Conservation (phyloP, 2,329 filamentous ascomycete species). For the Falciphora oryzae region DNA sequence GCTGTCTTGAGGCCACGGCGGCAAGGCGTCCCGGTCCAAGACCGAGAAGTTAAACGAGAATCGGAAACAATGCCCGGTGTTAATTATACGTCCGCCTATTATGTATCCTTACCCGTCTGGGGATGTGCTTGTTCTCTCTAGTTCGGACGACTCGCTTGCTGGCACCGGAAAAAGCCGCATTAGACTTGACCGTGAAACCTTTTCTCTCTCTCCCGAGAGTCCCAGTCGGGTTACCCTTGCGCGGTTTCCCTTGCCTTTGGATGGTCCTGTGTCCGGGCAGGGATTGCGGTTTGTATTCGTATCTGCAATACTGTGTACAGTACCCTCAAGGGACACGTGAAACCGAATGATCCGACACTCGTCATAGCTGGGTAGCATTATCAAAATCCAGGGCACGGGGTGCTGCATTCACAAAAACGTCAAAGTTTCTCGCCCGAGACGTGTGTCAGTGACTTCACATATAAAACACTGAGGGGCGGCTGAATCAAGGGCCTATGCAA, state of each 20-base stretch:
- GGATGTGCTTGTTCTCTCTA: too few species aligned
- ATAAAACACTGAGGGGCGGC: neutral
- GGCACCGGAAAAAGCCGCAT: neutral
- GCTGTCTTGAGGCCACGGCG: too few species aligned
- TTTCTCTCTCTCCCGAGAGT: neutral
- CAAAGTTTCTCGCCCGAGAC: neutral
- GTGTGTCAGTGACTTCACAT: neutral
- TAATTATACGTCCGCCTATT: too few species aligned
- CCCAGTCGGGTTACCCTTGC: neutral
- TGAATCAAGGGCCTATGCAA: neutral
- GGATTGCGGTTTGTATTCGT: too few species aligned
- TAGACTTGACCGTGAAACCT: neutral
- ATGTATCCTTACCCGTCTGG: too few species aligned
- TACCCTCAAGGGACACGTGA: too few species aligned
- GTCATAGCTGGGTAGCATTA: too few species aligned
- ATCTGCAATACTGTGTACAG: too few species aligned
- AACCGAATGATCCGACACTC: neutral
- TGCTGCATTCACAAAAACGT: neutral
- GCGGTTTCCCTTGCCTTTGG: neutral
- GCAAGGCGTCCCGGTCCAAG: too few species aligned
- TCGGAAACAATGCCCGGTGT: too few species aligned
- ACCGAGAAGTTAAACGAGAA: too few species aligned
- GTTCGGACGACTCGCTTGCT: neutral
- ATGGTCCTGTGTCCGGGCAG: too few species aligned
- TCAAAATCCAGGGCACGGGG: neutral